Evolutionary conservation across 2,329 filamentous ascomycete species (phyloP), one percentile per base, ranked within the genome.

Genomic region (Aspergillus neoniger): DNA sequence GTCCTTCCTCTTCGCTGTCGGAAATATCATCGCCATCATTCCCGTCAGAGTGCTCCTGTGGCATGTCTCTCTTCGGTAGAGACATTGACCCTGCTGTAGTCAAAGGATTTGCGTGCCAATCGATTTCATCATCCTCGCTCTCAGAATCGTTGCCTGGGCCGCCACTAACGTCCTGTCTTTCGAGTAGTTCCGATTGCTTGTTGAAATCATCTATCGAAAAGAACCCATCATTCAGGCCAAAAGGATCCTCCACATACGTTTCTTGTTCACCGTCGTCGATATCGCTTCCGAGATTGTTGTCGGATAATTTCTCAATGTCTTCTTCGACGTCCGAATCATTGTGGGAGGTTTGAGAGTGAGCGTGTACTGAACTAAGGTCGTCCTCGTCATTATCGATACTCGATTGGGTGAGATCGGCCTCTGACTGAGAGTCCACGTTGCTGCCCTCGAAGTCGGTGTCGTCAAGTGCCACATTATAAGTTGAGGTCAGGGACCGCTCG

Each of bases 181-280:
- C 95, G 52, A 97, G 87, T 72, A 89, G 90, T 70, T 96, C 91
- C 2, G 92, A 91, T 73, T 96, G 91, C 73, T 89, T 91, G 82
- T 99, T 99, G 84, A 99, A 99, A 61, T 96, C 88, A 70, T 98
- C 93, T 69, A 99, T 94, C 15, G 92, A 96, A 79, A 99, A 99
- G 80, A 99, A 99, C 5, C 92, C 94, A 72, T 99, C 95, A 71
- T 99, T 98, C 32, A 99, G 85, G 6, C 92, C 92, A 71, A 95
- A 84, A 4, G 88, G 87, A 70, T 98, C 92, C 67, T 88, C 82
- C 8, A 87, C 79, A 61, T 89, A 88, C 41, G 85, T 84, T 52
- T 84, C 83, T 1, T 78, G 75, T 4, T 80, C 51, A 23, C 30
- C 53, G 25, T 52, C 70, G 14, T 73, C 72, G 10, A 17, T 50